A percentile compares a stretch with the other conserved stretches of the same genome.
Conservation (phyloP, 768 basidiomycete species). For the Obba rivulosa region DNA sequence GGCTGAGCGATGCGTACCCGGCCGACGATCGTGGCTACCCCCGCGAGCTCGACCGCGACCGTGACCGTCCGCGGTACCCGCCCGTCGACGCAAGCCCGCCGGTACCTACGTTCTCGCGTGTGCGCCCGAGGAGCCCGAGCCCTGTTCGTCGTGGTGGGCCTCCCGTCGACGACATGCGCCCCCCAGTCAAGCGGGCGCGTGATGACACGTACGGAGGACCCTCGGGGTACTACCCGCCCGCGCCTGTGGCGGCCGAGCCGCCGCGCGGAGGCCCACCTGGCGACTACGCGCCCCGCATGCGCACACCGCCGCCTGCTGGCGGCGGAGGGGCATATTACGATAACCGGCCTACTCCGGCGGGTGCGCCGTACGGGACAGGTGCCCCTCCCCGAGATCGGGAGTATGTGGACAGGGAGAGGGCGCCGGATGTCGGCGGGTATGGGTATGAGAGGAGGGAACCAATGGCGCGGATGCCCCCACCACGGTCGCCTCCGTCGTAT, state of each 20-base stretch:
- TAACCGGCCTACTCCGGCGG: slow-evolving; percentile 8
- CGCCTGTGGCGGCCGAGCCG: slow-evolving; percentile 3
- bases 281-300: slow-evolving; percentile 13
- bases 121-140: slow-evolving; percentile 23
- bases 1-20: slow-evolving; percentile 16
- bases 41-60: slow-evolving; percentile 3
- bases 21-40: slow-evolving; percentile 15
- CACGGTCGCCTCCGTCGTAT: slow-evolving; percentile 18
- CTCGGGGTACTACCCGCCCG: slow-evolving; percentile 10
- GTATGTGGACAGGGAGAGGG: slow-evolving; percentile 9
- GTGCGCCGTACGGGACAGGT: slow-evolving; percentile 8
- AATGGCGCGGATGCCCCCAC: slow-evolving; percentile 11
- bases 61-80: slow-evolving; percentile 16
- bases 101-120: slow-evolving; percentile 12
- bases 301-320: slow-evolving; percentile 14
- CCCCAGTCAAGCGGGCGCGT: slow-evolving; percentile 22
- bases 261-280: slow-evolving; percentile 1
- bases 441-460: slow-evolving; percentile 14
- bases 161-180: slow-evolving; percentile 19
- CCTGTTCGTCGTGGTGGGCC: slow-evolving; percentile 11
- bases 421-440: slow-evolving; percentile 9
- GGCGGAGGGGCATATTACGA: slow-evolving; percentile 14
- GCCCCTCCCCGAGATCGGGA: slow-evolving; percentile 11
- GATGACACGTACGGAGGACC: slow-evolving; percentile 15
- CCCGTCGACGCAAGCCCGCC: slow-evolving; percentile 8